Base-by-base conservation (phyloP, 352 stramenopile species). In the Phytophthora uliginosa region DNA sequence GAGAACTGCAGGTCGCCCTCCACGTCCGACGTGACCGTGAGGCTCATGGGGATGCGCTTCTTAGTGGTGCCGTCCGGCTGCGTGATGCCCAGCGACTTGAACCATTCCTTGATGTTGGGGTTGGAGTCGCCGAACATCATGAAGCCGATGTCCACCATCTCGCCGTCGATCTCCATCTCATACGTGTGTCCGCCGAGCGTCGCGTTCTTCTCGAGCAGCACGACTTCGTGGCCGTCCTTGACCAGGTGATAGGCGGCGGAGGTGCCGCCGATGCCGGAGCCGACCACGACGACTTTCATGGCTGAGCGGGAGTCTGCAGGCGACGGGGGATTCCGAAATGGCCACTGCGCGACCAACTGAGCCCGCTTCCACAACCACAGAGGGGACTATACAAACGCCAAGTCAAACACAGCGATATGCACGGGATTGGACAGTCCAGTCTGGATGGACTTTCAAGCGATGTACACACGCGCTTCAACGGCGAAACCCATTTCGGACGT, bases 121-220 rank as follows among this genome's bases (percentile, higher is more conserved):
- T 96, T 96, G 74, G 89, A 96, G 73, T 96, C 89, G 26, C 89
- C 89, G 58, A 93, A 96, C 89, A 96, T 96, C 89, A 96, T 96
- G 77, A 96, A 96, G 71, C 89, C 89, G 42, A 96, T 85, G 72
- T 96, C 89, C 17, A 96, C 89, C 59, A 85, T 82, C 71, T 96
- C 88, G 67, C 80, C 76, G 77, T 96, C 89, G 77, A 95, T 93
- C 70, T 96, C 88, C 84, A 95, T 93, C 69, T 91, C 84, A 76
- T 93, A 95, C 73, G 89, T 92, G 83, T 96, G 89, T 51, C 89
- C 89, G 34, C 89, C 89, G 20, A 96, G 69, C 59, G 78, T 85
- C 64, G 88, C 84, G 63, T 95, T 92, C 79, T 93, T 92, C 68
- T 96, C 89, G 24, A 96, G 76, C 45, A 96, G 72, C 31, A 92